These are phyloP conservation scores for Populus pruinosa DNA, from an alignment of 345 rosid species.

Conservation along the genomic window DNA sequence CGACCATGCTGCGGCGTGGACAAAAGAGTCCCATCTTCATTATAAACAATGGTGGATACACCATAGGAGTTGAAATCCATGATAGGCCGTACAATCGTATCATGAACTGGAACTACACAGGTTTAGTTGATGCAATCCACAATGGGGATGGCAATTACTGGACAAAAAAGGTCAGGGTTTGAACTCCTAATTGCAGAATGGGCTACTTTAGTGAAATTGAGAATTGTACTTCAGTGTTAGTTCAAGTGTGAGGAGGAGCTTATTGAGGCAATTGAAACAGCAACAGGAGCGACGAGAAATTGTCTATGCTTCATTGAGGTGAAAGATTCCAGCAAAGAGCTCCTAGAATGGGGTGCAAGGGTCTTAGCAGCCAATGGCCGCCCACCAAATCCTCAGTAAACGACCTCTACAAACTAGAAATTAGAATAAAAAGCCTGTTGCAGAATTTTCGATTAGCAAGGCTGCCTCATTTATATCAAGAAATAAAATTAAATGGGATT, in stretches of 20 bases:
- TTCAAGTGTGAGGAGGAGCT: constrained; percentile 8
- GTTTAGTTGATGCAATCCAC: constrained; percentile 34
- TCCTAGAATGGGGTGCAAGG: not conserved
- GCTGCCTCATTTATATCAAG: no score
- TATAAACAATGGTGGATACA: constrained; percentile 41
- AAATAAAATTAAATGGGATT: no score
- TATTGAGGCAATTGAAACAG: not conserved
- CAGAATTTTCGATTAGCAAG: no score
- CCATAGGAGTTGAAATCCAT: constrained; percentile 35
- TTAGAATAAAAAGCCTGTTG: no score
- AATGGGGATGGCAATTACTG: constrained; percentile 39
- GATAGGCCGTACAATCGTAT: constrained; percentile 39
- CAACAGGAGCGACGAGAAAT: not conserved
- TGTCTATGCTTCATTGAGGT: constrained; percentile 10
- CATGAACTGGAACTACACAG: constrained; percentile 37
- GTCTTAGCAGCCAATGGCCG: not conserved
- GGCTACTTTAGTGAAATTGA: not conserved
- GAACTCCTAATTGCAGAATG: not conserved
- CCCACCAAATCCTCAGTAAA: not conserved
- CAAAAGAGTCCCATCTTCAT: constrained; percentile 38
- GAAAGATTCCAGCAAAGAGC: constrained; percentile 9
- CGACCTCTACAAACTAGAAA: not conserved
- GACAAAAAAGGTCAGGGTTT: constrained; percentile 16
- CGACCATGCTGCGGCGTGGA: constrained; percentile 34
- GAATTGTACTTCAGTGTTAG: not conserved